Evolutionary conservation across 768 basidiomycete species (phyloP).

Genomic region (Trametes gibbosa): DNA sequence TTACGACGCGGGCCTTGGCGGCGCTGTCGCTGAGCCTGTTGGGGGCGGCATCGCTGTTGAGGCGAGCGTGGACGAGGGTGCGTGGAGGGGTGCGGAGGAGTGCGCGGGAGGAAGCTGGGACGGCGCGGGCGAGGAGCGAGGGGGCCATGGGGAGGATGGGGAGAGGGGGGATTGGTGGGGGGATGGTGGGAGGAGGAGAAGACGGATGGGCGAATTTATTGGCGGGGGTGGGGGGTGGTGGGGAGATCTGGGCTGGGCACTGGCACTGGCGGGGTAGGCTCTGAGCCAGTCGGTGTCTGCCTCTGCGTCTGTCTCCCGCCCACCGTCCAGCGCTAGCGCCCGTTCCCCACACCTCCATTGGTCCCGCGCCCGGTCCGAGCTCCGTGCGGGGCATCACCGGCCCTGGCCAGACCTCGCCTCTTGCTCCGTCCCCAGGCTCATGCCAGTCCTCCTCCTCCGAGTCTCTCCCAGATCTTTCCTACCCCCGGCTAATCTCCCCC

Average conservation of each 20-base stretch:
- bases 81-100: constrained; percentile 22
- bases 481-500: no score
- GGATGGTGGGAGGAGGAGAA: constrained; percentile 22
- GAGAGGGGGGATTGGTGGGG: constrained; percentile 14
- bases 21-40: constrained; percentile 16
- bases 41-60: constrained; percentile 15
- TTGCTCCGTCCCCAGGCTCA: not conserved
- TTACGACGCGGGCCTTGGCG: constrained; percentile 32
- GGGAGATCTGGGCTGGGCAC: not conserved
- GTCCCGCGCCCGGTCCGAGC: constrained; percentile 3
- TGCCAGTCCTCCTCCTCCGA: not conserved
- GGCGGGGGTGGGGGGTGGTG: constrained; percentile 1
- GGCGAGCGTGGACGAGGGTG: constrained; percentile 18
- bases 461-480: no score
- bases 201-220: constrained; percentile 18
- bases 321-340: not conserved
- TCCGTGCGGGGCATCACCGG: constrained; percentile 11
- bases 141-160: constrained; percentile 29
- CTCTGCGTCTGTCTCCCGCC: not conserved
- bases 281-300: constrained; percentile 1
- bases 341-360: constrained; percentile 6
- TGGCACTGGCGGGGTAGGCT: not conserved
- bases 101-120: constrained; percentile 22
- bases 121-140: constrained; percentile 24
- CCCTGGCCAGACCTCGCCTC: not conserved